Evolutionary conservation across 1,139 yeast species (phyloP).

Genomic region (Tardiomyces blankii): DNA sequence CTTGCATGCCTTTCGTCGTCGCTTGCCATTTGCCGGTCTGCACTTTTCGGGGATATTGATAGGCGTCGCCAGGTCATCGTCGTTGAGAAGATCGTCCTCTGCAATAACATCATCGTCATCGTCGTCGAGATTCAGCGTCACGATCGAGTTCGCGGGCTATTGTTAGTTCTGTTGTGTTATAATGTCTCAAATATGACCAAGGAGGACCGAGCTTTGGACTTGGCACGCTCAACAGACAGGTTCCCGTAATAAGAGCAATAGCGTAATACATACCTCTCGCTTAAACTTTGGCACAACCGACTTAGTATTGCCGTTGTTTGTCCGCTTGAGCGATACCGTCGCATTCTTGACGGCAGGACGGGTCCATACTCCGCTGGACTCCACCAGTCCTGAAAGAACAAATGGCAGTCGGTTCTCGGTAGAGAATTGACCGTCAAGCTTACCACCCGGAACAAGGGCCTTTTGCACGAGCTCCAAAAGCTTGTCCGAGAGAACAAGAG

Average conservation of each 20-base stretch:
- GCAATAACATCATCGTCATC: conserved; percentile 36
- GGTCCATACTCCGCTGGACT: not conserved
- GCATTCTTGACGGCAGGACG: not conserved
- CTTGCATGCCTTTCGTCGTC: conserved; percentile 64
- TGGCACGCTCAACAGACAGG: too few relatives aligned
- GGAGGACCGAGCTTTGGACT: too few relatives aligned
- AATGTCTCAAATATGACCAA: too few relatives aligned
- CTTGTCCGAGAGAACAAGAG: not conserved
- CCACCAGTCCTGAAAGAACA: not conserved
- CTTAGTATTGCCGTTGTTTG: not conserved
- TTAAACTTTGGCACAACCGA: not conserved
- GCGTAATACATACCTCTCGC: not conserved
- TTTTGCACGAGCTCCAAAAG: not conserved
- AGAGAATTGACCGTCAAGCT: not conserved
- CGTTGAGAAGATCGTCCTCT: conserved; percentile 36
- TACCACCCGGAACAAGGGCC: not conserved
- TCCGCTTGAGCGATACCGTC: not conserved
- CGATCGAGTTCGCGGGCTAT: conserved; percentile 6
- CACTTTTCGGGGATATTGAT: conserved; percentile 32
- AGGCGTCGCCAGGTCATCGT: conserved; percentile 26
- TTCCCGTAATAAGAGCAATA: too few relatives aligned
- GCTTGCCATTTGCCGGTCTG: conserved; percentile 36
- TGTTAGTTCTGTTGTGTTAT: not conserved
- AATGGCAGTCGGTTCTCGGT: not conserved
- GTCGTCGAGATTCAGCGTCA: conserved; percentile 19